These are phyloP conservation scores for Rhododendron molle DNA, from an alignment of 148 eudicot species.

Conservation along the genomic window DNA sequence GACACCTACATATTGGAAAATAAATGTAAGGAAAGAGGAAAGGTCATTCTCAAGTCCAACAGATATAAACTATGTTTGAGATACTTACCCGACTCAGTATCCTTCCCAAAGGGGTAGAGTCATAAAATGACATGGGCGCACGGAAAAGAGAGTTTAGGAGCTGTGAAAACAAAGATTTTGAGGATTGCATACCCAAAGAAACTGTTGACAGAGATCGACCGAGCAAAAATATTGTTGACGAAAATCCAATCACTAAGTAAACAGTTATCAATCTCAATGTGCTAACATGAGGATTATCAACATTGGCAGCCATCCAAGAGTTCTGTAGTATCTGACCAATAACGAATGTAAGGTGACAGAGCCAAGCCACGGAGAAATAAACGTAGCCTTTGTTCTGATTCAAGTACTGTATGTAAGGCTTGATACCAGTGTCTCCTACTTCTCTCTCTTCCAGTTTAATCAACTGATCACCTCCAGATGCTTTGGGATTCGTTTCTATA, in stretches of 20 bases:
- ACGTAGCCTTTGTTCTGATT: slow-evolving; percentile 64
- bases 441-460: slow-evolving; percentile 83
- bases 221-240: slow-evolving; percentile 45
- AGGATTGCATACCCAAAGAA: slow-evolving; percentile 58
- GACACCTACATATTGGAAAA: slow-evolving; percentile 49
- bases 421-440: slow-evolving; percentile 77
- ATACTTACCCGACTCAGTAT: slow-evolving; percentile 72
- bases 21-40: neutral
- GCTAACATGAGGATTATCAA: slow-evolving; percentile 60
- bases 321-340: slow-evolving; percentile 65
- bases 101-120: slow-evolving; percentile 93
- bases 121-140: slow-evolving; percentile 91
- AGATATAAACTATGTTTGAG: neutral
- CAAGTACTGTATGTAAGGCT: slow-evolving; percentile 69
- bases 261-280: slow-evolving; percentile 56
- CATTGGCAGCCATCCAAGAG: slow-evolving; percentile 90
- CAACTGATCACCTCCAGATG: slow-evolving; percentile 50
- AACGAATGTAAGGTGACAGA: slow-evolving; percentile 46
- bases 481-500: slow-evolving; percentile 25
- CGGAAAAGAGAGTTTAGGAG: slow-evolving; percentile 68
- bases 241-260: slow-evolving; percentile 58
- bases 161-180: slow-evolving; percentile 67
- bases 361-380: slow-evolving; percentile 40
- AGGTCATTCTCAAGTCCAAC: neutral
- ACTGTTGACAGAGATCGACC: slow-evolving; percentile 52